Percentiles rank a stretch among this genome's conserved stretches.
Conservation (phyloP, 257 asterid species). For the Nemophila menziesii region DNA sequence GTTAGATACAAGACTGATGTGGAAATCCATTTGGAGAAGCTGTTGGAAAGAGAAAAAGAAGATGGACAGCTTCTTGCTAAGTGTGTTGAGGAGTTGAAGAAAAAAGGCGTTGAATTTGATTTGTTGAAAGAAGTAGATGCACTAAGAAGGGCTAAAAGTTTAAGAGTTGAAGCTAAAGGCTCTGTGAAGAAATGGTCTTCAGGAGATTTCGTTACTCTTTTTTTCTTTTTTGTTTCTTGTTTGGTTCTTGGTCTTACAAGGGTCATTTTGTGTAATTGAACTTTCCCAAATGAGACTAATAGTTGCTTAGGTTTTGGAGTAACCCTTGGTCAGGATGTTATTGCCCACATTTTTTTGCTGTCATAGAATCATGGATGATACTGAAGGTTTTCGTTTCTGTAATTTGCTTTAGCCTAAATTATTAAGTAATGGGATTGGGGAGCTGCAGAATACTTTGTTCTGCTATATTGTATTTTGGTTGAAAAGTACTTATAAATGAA, state of each 20-base stretch:
- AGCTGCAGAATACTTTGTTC: too few relatives aligned
- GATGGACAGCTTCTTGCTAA: conserved; percentile 53
- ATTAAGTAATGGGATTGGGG: too few relatives aligned
- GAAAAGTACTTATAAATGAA: too few relatives aligned
- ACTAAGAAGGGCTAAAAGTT: conserved; percentile 78
- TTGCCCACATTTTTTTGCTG: too few relatives aligned
- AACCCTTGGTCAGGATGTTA: too few relatives aligned
- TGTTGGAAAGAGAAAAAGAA: conserved; percentile 66
- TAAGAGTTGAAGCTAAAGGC: conserved; percentile 50
- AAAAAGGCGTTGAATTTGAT: conserved; percentile 72
- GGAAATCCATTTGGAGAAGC: conserved; percentile 56
- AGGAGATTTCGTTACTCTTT: conserved; percentile 57
- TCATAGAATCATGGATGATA: too few relatives aligned
- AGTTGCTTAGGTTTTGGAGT: too few relatives aligned
- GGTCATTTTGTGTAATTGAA: conserved; percentile 45
- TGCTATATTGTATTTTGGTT: too few relatives aligned
- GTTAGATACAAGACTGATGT: conserved; percentile 48
- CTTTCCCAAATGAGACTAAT: too few relatives aligned
- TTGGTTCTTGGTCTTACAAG: conserved; percentile 49
- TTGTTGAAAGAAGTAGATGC: conserved; percentile 88
- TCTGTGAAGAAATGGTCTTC: conserved; percentile 55
- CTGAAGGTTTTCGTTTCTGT: too few relatives aligned
- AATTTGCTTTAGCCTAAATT: too few relatives aligned
- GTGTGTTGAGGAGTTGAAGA: conserved; percentile 84
- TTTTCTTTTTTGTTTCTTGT: conserved; percentile 57